A percentile compares a stretch with the other conserved stretches of the same genome.
phyloP scores from a whole-genome alignment of 2,329 filamentous ascomycete genomes.

The Biscogniauxia sp. region DNA sequence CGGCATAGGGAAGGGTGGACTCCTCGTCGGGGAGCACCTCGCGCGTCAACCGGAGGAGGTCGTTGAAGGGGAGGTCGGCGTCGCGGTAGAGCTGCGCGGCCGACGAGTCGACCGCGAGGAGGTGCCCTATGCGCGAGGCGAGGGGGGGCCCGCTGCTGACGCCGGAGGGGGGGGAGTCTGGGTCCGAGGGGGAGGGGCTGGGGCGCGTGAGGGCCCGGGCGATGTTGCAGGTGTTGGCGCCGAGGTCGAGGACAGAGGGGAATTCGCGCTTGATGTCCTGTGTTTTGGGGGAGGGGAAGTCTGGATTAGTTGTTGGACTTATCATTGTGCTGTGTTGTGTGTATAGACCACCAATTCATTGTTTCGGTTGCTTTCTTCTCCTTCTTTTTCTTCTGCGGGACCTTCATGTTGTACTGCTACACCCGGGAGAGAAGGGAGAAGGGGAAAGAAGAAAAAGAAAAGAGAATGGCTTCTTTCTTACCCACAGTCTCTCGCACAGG shows the following conservation, averaged over 20 bases:
- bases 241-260: conserved; percentile 81
- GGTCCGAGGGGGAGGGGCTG: conserved; percentile 57
- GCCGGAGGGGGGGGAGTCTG: conserved; percentile 36
- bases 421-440: no score
- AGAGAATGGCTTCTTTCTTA: conserved; percentile 29
- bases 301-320: conserved; percentile 1
- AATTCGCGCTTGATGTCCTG: conserved; percentile 86
- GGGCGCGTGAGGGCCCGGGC: conserved; percentile 74
- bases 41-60: conserved; percentile 67
- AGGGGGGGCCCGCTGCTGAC: conserved; percentile 57
- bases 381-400: no score
- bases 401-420: no score
- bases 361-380: no score
- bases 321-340: background rate
- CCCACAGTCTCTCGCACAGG: conserved; percentile 77
- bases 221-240: conserved; percentile 94
- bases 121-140: conserved; percentile 65
- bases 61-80: conserved; percentile 69
- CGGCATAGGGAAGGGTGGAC: conserved; percentile 68
- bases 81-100: conserved; percentile 77
- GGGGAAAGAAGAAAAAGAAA: background rate
- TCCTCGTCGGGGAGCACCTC: conserved; percentile 74
- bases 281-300: background rate
- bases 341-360: no score
- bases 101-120: conserved; percentile 83